Conservation (phyloP, 2,329 filamentous ascomycete species). For the Neofusicoccum cordaticola region DNA sequence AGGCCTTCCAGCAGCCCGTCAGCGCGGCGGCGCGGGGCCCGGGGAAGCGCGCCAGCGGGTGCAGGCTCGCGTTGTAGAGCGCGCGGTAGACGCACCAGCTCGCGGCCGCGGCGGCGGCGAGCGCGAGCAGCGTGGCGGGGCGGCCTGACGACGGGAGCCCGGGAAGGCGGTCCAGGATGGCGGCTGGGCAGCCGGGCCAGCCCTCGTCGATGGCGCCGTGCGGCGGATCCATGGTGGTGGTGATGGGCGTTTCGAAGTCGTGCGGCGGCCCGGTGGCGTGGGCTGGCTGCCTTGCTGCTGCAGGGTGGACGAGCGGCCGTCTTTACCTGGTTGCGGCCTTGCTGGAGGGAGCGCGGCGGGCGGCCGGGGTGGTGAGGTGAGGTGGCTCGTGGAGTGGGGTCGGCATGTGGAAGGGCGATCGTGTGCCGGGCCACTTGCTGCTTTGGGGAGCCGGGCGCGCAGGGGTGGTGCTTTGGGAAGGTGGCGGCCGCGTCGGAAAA, state of each 20-base stretch:
- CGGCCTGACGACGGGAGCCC: not conserved
- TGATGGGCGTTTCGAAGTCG: not conserved
- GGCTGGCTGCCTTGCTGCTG: not conserved
- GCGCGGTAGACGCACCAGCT: not conserved
- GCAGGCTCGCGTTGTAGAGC: conserved; percentile 11
- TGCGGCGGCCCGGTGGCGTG: not conserved
- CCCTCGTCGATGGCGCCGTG: not conserved
- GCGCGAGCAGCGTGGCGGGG: not conserved
- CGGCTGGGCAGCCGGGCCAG: not conserved
- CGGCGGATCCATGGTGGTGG: not conserved
- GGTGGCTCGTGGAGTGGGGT: not conserved
- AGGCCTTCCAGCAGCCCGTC: conserved; percentile 31
- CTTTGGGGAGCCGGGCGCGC: not conserved
- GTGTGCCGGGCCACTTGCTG: not conserved
- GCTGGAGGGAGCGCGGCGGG: not conserved
- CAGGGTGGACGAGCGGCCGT: not conserved
- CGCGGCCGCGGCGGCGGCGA: not conserved
- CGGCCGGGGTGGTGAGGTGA: not conserved
- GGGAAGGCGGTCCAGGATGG: not conserved
- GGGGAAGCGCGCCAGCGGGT: not conserved
- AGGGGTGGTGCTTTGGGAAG: not conserved
- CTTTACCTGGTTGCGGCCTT: not conserved
- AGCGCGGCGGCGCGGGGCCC: conserved; percentile 20
- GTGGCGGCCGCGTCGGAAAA: too few relatives aligned
- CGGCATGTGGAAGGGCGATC: not conserved